Percentiles rank a stretch among this genome's conserved stretches.
phyloP scores from a whole-genome alignment of 2,329 filamentous ascomycete species.

The Trichoderma koningiopsis region DNA sequence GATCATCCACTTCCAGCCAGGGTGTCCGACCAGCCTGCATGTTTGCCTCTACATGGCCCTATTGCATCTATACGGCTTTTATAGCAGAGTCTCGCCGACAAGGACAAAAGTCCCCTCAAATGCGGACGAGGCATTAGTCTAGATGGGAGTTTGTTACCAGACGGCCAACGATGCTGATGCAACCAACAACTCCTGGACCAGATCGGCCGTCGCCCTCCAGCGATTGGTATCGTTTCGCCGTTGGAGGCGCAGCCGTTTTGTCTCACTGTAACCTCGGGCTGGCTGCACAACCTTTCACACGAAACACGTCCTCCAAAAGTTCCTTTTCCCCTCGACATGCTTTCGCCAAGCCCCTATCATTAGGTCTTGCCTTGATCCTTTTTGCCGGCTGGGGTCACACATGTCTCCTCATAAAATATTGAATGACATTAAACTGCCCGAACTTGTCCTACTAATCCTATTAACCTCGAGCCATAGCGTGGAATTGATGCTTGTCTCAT shows the following conservation, averaged over 20 bases:
- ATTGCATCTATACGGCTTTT: neutral
- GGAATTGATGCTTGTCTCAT: neutral
- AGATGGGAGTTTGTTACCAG: conserved; percentile 57
- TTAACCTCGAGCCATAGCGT: neutral
- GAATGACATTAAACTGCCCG: neutral
- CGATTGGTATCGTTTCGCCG: neutral
- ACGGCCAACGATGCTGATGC: conserved; percentile 60
- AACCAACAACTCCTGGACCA: conserved; percentile 63
- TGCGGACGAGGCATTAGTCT: neutral
- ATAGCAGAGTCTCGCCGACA: neutral
- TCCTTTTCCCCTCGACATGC: neutral
- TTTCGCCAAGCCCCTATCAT: neutral
- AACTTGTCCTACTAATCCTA: neutral
- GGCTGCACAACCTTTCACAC: neutral
- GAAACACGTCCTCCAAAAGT: conserved; percentile 1
- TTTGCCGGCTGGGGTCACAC: neutral
- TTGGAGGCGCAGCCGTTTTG: neutral
- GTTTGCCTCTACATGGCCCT: neutral
- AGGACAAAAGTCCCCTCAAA: neutral
- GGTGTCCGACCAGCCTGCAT: neutral
- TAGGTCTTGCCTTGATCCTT: neutral
- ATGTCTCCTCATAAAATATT: neutral
- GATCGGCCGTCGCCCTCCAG: conserved; percentile 31
- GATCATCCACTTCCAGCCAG: neutral
- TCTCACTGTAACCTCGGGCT: neutral